These are phyloP conservation scores for Microbotryum saponariae DNA, from an alignment of 1,284 basidiomycete species.

Conservation along the genomic window DNA sequence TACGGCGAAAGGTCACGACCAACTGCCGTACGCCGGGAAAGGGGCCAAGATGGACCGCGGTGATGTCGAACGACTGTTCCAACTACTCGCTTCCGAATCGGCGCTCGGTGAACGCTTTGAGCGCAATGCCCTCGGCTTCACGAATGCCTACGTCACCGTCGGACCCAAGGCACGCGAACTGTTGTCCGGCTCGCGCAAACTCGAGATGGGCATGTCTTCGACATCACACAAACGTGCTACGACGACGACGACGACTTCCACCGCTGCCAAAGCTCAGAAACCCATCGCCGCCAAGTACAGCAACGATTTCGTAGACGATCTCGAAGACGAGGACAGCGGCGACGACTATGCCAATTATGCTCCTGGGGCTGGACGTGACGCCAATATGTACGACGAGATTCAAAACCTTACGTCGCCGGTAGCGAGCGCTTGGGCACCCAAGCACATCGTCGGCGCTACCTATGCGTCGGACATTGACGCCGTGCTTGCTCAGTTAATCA, in stretches of 20 bases:
- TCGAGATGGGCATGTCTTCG: slow-evolving; percentile 24
- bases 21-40: slow-evolving; percentile 50
- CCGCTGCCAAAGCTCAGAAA: slow-evolving; percentile 1
- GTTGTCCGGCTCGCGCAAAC: slow-evolving; percentile 28
- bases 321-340: no score
- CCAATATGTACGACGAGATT: no score
- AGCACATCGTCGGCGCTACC: no score
- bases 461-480: no score
- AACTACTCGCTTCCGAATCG: slow-evolving; percentile 50
- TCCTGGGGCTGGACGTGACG: no score
- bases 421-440: no score
- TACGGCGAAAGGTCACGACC: slow-evolving; percentile 49
- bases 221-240: slow-evolving; percentile 13
- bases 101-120: slow-evolving; percentile 41
- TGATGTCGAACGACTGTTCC: slow-evolving; percentile 57
- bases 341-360: no score
- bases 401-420: no score
- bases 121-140: slow-evolving; percentile 40
- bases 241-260: slow-evolving; percentile 32
- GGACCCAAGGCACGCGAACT: slow-evolving; percentile 9
- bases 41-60: slow-evolving; percentile 50
- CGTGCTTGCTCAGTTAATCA: no score
- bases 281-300: no score
- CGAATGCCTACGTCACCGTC: slow-evolving; percentile 42
- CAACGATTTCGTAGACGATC: no score